These are phyloP conservation scores for Wakefieldia striispora DNA, from an alignment of 768 basidiomycete genomes.

Conservation along the genomic window DNA sequence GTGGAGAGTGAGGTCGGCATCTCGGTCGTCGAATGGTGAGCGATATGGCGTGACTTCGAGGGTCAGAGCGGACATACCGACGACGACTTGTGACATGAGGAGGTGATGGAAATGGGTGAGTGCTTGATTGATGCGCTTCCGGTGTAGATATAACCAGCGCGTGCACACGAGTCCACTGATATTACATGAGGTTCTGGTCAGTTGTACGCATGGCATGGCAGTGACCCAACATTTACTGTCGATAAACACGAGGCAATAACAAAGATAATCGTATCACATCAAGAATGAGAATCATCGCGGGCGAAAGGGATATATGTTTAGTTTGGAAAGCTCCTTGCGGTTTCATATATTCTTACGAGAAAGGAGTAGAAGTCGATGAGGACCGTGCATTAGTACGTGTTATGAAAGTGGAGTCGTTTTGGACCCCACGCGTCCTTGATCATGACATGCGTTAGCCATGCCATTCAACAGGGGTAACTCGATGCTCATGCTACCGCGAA, in stretches of 20 bases:
- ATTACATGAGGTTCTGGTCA: constrained; percentile 31
- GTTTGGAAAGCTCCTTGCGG: constrained; percentile 23
- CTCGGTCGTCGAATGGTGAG: constrained; percentile 38
- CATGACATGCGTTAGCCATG: constrained; percentile 23
- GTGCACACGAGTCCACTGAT: constrained; percentile 11
- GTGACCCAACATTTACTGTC: constrained; percentile 12
- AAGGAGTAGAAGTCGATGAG: not conserved
- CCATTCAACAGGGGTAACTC: constrained; percentile 1
- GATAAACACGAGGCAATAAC: constrained; percentile 26
- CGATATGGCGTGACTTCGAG: constrained; percentile 26
- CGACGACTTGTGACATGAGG: constrained; percentile 29
- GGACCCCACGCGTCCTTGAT: constrained; percentile 1
- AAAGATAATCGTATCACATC: constrained; percentile 6
- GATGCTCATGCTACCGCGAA: not conserved
- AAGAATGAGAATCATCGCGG: not conserved
- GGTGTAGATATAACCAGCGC: constrained; percentile 27
- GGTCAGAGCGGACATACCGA: constrained; percentile 26
- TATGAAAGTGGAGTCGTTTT: not conserved
- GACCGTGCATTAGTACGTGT: constrained; percentile 17
- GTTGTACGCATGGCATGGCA: constrained; percentile 25
- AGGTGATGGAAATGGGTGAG: constrained; percentile 10
- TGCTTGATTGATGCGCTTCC: constrained; percentile 15
- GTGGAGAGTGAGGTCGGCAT: constrained; percentile 43
- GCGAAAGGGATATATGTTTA: not conserved
- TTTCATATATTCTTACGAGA: not conserved